Base-by-base conservation (phyloP, 2,329 filamentous ascomycete genomes). In the Monilinia vaccinii-corymbosi region DNA sequence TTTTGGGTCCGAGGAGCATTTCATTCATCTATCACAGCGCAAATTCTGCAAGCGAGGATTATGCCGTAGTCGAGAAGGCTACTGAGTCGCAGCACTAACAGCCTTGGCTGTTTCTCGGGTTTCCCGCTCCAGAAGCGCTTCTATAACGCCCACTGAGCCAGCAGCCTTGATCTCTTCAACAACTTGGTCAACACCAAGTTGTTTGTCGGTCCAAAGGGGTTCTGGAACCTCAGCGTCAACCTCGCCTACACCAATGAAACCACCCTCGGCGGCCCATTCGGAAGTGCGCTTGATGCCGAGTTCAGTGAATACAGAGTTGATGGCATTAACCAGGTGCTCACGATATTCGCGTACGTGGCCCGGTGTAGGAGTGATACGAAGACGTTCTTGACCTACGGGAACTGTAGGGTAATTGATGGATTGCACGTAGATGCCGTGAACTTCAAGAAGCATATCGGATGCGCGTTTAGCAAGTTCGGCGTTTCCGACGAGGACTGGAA, bases 381-480 rank as follows among this genome's bases (percentile, higher is more conserved):
- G 86, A 61, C 94, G 87, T 76, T 99, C 94, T 78, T 99, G 92
- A n/a, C 94, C 94, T 8, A 96, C 91, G 2, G 94, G 94, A 3
- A 99, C 94, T 56, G 94, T 99, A 2, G 94, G 94, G 76, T 97
- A 97, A 78, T 99, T 99, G 81, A 99, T 97, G 59, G 91, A 91
- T 77, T 99, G 94, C 31, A 99, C 94, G 73, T 99, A 99, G 72
- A 99, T 97, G 63, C 86, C 84, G 78, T 96, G 89, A 67, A 96
- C 88, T 67, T 88, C 85, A 16, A 99, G 82, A 25, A 99, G 84
- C 78, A 96, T 85, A 72, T 99, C 94, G 28, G 90, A 96, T 9
- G 94, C 94, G 68, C 87, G 81, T 80, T 94, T 97, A 62, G 94
- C 94, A 45, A 95, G 78, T 75, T 94, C 92, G 50, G 94, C 94